Conservation (phyloP, 2,329 filamentous ascomycete species). For the Leptographium wingfieldii region DNA sequence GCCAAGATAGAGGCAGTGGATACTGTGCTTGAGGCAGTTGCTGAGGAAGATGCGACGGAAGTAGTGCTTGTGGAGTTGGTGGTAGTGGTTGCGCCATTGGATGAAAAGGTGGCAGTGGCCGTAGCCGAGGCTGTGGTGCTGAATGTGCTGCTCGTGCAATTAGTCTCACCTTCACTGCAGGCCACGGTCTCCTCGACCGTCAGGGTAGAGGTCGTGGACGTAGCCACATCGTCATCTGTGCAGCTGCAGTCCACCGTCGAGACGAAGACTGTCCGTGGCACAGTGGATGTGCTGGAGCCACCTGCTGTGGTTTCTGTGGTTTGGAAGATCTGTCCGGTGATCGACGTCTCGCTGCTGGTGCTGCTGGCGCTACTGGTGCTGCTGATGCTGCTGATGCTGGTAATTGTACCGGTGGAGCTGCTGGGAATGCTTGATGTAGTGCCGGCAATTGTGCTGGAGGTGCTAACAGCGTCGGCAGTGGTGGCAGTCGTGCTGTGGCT, state of each 20-base stretch:
- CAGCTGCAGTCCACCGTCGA: conserved; percentile 11
- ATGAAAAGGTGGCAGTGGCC: background rate
- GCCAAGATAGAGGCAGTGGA: background rate
- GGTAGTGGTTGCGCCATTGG: background rate
- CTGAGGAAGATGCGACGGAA: no score
- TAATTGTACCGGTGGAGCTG: background rate
- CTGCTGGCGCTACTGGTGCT: background rate
- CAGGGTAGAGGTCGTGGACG: background rate
- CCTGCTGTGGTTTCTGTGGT: background rate
- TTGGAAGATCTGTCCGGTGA: no score
- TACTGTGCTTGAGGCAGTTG: background rate
- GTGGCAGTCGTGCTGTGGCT: background rate
- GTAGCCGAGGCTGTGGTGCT: background rate
- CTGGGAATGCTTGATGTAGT: background rate
- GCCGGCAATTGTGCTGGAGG: background rate
- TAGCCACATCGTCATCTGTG: background rate
- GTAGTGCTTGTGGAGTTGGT: background rate
- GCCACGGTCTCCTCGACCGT: conserved; percentile 3
- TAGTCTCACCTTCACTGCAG: conserved; percentile 12
- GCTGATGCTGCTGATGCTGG: background rate
- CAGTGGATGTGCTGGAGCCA: background rate
- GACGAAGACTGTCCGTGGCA: conserved; percentile 5
- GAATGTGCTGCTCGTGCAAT: conserved; percentile 1
- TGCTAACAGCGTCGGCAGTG: background rate
- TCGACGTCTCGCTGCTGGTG: no score